Percentiles rank a stretch among this genome's conserved stretches.
phyloP scores from a whole-genome alignment of 2,329 filamentous ascomycete species.

The Ceratocystis cubensis region DNA sequence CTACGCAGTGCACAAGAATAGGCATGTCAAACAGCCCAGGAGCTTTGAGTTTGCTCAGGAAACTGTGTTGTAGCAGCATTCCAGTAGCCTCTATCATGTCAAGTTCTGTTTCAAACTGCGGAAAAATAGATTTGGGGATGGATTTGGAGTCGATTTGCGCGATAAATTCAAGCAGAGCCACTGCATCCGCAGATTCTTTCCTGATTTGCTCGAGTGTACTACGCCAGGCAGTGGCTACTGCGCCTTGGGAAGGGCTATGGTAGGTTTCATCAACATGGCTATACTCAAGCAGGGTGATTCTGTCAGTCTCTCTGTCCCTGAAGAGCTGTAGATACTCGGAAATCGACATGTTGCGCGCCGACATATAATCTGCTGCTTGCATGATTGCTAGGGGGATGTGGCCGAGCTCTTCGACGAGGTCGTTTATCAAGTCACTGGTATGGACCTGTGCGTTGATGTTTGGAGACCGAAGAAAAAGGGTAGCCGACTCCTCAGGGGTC shows the following conservation, averaged over 20 bases:
- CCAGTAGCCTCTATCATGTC: background rate
- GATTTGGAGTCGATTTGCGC: background rate
- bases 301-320: background rate
- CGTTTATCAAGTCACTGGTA: background rate
- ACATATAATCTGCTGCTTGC: slow-evolving; percentile 22
- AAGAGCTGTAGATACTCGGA: background rate
- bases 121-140: background rate
- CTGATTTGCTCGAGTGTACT: background rate
- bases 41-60: background rate
- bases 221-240: background rate
- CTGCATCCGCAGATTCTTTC: background rate
- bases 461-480: background rate
- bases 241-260: background rate
- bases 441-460: background rate
- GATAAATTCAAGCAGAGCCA: background rate
- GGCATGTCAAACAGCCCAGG: background rate
- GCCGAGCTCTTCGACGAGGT: background rate
- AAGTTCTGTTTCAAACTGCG: background rate
- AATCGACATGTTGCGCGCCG: background rate
- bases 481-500: background rate
- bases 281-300: background rate
- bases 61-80: background rate
- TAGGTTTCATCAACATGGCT: background rate
- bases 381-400: slow-evolving; percentile 22
- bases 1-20: background rate